Evolutionary conservation across 2,329 filamentous ascomycete genomes (phyloP), one percentile per base, ranked within the genome.

Genomic region (Trichophyton benhamiae): DNA sequence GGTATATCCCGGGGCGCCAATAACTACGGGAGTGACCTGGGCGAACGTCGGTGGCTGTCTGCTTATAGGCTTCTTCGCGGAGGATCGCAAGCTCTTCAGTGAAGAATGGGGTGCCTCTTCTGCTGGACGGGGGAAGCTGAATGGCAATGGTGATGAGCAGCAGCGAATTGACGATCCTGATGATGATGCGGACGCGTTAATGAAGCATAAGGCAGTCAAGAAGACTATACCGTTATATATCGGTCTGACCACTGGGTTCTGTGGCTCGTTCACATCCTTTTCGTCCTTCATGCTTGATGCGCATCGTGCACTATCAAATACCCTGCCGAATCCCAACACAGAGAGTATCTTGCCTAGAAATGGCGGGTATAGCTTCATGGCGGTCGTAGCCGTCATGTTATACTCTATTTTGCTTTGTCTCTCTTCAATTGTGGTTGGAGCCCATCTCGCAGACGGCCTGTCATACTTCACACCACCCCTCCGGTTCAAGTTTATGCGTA

Each of bases 191-290:
- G 62, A 58, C 25, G 2, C 78, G 61, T 53, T 62, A 15, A 82
- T 86, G 69, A 79, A 79, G 1, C 83, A 88, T 69, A 72, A 81
- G 42, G 78, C 84, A 3, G 75, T 79, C 30, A 96, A 96, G 71
- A 95, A 95, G 77, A 88, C 88, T 0, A 87, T 95, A 30, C 91
- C 92, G 0, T 78, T 96, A 0, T 96, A 95, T 70, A 87, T 95
- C 62, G 91, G 88, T 58, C 82, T 96, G 4, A 83, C 89, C 0
- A 95, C 88, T 0, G 92, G 88, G 9, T 94, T 94, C 72, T 95
- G 90, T 68, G 89, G 92, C 64, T 91, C 88, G 66, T 89, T 94
- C 69, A 96, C 91, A 0, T 91, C 87, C 8, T 96, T 96, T 74
- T 95, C 91, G 0, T 85, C 86, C 20, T 95, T 95, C 70, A 85